These are phyloP conservation scores for Lasiodiplodia gonubiensis DNA, from an alignment of 2,329 filamentous ascomycete genomes.

Conservation along the genomic window DNA sequence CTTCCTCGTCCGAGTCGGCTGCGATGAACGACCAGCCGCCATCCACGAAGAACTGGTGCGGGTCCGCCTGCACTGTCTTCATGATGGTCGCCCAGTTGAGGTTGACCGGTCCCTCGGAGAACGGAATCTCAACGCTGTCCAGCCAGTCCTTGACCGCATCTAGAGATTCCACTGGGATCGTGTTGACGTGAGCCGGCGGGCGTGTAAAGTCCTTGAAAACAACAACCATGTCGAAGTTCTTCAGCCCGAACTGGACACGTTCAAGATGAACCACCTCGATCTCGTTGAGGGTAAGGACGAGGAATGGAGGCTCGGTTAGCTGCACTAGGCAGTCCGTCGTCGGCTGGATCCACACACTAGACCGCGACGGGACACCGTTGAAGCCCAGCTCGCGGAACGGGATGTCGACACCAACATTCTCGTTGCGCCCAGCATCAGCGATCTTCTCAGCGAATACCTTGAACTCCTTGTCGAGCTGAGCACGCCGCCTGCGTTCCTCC, in stretches of 20 bases:
- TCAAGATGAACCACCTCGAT: constrained; percentile 97
- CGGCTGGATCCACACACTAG: constrained; percentile 93
- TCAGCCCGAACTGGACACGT: constrained; percentile 92
- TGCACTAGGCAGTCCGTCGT: constrained; percentile 97
- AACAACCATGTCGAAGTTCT: constrained; percentile 98
- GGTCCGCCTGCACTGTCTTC: constrained; percentile 95
- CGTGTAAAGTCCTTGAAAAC: constrained; percentile 97
- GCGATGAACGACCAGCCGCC: constrained; percentile 95
- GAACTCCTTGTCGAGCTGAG: constrained; percentile 94
- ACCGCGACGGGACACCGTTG: constrained; percentile 93
- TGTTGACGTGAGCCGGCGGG: constrained; percentile 94
- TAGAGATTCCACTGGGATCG: constrained; percentile 92
- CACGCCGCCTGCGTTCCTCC: constrained; percentile 87
- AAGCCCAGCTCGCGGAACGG: constrained; percentile 96
- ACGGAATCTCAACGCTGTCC: constrained; percentile 93
- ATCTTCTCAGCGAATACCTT: constrained; percentile 97
- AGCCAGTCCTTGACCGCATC: constrained; percentile 98
- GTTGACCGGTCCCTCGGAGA: constrained; percentile 92
- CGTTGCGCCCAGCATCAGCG: constrained; percentile 89
- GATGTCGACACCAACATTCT: constrained; percentile 92
- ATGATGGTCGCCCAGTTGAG: constrained; percentile 99
- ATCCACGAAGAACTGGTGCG: constrained; percentile 92
- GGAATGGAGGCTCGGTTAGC: constrained; percentile 94
- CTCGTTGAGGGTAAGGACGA: constrained; percentile 92
- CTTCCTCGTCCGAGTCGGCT: constrained; percentile 85